Base-by-base conservation (phyloP, 2,329 filamentous ascomycete genomes). In the Pseudocercospora musae region DNA sequence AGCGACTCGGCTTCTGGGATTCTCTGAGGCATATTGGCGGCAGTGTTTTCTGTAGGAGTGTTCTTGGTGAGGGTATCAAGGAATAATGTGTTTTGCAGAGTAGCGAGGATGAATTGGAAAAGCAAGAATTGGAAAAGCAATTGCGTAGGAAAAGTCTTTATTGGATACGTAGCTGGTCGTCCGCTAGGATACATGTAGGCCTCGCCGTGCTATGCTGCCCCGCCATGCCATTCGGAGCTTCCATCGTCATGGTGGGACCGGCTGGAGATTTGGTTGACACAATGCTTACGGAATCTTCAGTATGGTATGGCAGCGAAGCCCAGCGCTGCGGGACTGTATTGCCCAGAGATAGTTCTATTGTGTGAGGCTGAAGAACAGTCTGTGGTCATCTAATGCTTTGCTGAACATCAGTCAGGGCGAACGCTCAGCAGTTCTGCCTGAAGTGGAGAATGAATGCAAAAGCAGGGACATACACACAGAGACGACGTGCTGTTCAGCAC, bases 1-100 rank as follows among this genome's bases (percentile, higher is more conserved):
- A 91, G 83, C 70, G 79, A 80, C 67, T 80, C 79, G 66, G 85
- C 78, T 72, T 85, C 76, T 71, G 87, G 86, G 65, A 87, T 77
- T 72, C 77, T 68, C 71, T 84, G 79, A 79, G 84, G 83, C 85
- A 87, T 73, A 65, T 13, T 72, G 63, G 57, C 25, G 54, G 63
- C 59, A 29, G 31, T 60, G 42, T 44, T 60, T 20, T 2, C 6
- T n/a, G 52, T 63, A 33, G n/a, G n/a, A n/a, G 62, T 58, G 56
- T 29, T 57, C 11, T 61, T 46, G 50, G 40, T 57, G 27, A 40
- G 23, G 40, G 15, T 10, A 18, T 27, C 33, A 33, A 20, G 25
- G 11, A 9, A 27, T 54, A 20, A 46, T 33, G 33, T 25, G 58
- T 49, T 29, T 9, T 31, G 15, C 48, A 52, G 48, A 52, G 54